A percentile compares a stretch with the other conserved stretches of the same genome.
phyloP scores from a whole-genome alignment of 1,284 basidiomycete species.

The Meira miltonrushii region DNA sequence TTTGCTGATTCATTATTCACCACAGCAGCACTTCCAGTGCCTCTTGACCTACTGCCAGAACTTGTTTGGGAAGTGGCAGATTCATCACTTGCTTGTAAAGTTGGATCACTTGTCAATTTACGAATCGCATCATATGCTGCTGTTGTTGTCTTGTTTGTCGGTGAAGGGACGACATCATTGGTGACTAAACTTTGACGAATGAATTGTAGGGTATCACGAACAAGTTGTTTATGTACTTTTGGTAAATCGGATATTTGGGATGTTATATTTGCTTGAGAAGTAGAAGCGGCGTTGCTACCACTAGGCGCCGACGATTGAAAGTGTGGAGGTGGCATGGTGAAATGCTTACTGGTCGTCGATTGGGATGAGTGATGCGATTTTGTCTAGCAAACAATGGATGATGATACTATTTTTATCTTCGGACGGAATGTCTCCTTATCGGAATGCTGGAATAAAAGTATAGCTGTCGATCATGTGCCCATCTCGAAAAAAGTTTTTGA shows the following conservation, averaged over 20 bases:
- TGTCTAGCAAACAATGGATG: no score
- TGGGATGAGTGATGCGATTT: no score
- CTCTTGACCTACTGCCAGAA: background rate
- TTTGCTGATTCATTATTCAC: background rate
- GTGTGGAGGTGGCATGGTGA: background rate
- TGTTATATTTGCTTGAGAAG: background rate
- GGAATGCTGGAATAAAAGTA: no score
- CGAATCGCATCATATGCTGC: constrained; percentile 8
- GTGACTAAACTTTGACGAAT: constrained; percentile 7
- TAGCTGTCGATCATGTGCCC: no score
- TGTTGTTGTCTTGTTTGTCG: background rate
- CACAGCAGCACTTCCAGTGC: background rate
- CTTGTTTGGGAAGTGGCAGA: background rate
- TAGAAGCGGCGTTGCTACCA: background rate
- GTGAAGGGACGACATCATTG: background rate
- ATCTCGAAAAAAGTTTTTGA: no score
- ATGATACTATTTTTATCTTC: no score
- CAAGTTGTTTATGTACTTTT: background rate
- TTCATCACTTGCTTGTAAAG: background rate
- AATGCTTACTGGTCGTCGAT: no score
- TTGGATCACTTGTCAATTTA: constrained; percentile 4
- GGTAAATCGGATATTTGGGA: background rate
- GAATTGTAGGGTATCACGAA: constrained; percentile 10
- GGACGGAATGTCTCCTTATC: no score
- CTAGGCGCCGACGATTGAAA: background rate